A percentile compares a stretch with the other conserved stretches of the same genome.
Conservation (phyloP, 768 basidiomycete species). For the Hericium coralloides region DNA sequence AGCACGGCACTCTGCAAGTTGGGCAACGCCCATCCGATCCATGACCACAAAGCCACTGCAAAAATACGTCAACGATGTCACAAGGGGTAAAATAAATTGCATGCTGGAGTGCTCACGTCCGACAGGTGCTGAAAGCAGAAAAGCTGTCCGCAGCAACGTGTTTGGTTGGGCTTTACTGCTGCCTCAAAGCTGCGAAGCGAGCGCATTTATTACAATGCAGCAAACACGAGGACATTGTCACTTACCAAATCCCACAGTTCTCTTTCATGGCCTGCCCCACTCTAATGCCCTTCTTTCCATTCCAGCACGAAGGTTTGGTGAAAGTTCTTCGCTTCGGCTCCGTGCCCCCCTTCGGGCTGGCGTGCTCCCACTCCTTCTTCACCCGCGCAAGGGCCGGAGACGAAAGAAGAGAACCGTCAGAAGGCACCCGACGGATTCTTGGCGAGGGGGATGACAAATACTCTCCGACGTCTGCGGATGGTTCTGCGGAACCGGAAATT, state of each 20-base stretch:
- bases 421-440: background rate
- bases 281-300: conserved; percentile 11
- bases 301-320: conserved; percentile 6
- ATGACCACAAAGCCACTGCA: conserved; percentile 9
- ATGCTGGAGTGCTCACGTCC: conserved; percentile 7
- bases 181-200: conserved; percentile 9
- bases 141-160: conserved; percentile 13
- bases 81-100: background rate
- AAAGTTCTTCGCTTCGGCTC: background rate
- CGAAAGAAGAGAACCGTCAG: background rate
- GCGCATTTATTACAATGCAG: background rate
- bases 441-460: background rate
- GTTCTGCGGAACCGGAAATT: background rate
- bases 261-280: conserved; percentile 8
- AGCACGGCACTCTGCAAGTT: conserved; percentile 12
- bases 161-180: conserved; percentile 13
- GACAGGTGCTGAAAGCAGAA: conserved; percentile 16
- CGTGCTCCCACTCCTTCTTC: background rate
- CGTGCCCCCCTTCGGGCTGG: background rate
- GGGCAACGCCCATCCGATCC: conserved; percentile 15
- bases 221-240: background rate
- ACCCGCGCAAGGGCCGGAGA: background rate
- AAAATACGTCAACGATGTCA: background rate
- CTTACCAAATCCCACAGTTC: conserved; percentile 15
- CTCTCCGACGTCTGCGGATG: background rate